Percentiles rank a stretch among this genome's conserved stretches.
phyloP scores from a whole-genome alignment of 352 stramenopile genomes.

The Phytophthora pinifolia region DNA sequence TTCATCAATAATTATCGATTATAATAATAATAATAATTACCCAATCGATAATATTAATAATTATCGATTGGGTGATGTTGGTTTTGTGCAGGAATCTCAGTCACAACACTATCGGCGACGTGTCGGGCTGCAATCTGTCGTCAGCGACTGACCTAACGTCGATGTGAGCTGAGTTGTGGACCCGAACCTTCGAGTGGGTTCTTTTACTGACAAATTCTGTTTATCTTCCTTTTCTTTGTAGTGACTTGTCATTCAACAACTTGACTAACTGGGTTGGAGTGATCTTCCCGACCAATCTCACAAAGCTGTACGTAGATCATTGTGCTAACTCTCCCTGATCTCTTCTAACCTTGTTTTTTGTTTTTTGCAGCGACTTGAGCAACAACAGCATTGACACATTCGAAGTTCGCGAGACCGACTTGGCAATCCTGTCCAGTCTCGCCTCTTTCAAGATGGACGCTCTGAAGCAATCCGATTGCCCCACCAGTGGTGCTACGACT shows the following conservation, averaged over 20 bases:
- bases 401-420: conserved; percentile 29
- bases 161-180: conserved; percentile 19
- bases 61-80: background rate
- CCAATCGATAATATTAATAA: too few species aligned
- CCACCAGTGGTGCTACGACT: conserved; percentile 24
- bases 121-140: conserved; percentile 31
- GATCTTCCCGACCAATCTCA: conserved; percentile 31
- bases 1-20: background rate
- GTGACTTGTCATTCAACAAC: conserved; percentile 36
- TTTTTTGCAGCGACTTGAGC: conserved; percentile 29
- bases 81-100: conserved; percentile 29
- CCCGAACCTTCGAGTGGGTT: background rate
- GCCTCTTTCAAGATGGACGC: conserved; percentile 31
- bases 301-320: conserved; percentile 17
- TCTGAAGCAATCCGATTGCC: conserved; percentile 24
- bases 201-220: background rate
- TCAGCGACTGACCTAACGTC: conserved; percentile 21
- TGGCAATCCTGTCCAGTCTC: conserved; percentile 22
- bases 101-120: conserved; percentile 25
- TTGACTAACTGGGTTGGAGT: conserved; percentile 30
- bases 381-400: conserved; percentile 37
- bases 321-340: background rate
- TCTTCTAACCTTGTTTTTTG: background rate
- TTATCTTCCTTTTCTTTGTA: conserved; percentile 1
- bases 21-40: too few species aligned